Conservation (phyloP, 75 land plant genomes). For the Cupressus sempervirens region DNA sequence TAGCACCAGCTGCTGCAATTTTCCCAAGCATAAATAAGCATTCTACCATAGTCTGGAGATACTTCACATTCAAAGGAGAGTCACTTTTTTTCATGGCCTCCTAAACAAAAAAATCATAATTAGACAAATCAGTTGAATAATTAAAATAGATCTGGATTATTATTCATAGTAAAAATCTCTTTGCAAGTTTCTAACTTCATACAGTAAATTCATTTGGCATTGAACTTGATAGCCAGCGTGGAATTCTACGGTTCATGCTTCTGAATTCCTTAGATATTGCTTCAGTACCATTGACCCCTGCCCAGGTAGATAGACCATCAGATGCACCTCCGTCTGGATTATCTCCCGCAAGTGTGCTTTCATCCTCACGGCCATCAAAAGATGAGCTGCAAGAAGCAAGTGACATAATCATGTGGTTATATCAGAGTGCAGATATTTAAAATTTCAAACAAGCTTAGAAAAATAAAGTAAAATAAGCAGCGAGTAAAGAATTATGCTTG, state of each 20-base stretch:
- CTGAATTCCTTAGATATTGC: slow-evolving; percentile 35
- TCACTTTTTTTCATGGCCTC: slow-evolving; percentile 86
- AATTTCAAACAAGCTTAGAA: background rate
- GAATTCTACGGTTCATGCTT: slow-evolving; percentile 46
- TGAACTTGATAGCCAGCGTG: slow-evolving; percentile 81
- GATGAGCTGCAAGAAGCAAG: slow-evolving; percentile 62
- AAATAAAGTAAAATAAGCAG: background rate
- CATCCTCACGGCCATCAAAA: slow-evolving; percentile 83
- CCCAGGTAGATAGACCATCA: slow-evolving; percentile 33
- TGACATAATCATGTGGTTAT: background rate
- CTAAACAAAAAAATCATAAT: slow-evolving; percentile 28
- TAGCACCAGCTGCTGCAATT: slow-evolving; percentile 96
- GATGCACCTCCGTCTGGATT: slow-evolving; percentile 35
- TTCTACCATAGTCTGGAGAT: slow-evolving; percentile 95
- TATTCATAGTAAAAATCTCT: background rate
- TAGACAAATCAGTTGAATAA: background rate
- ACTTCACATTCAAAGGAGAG: slow-evolving; percentile 83
- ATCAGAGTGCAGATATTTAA: background rate
- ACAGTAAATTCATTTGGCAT: slow-evolving; percentile 96
- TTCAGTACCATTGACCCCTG: slow-evolving; percentile 40
- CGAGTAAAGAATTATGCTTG: background rate
- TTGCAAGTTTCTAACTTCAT: slow-evolving; percentile 7
- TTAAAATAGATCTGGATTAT: background rate
- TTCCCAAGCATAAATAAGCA: slow-evolving; percentile 87
- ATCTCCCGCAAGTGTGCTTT: slow-evolving; percentile 38